Conservation (phyloP, 2,329 filamentous ascomycete species). For the Alternaria tenuissima region DNA sequence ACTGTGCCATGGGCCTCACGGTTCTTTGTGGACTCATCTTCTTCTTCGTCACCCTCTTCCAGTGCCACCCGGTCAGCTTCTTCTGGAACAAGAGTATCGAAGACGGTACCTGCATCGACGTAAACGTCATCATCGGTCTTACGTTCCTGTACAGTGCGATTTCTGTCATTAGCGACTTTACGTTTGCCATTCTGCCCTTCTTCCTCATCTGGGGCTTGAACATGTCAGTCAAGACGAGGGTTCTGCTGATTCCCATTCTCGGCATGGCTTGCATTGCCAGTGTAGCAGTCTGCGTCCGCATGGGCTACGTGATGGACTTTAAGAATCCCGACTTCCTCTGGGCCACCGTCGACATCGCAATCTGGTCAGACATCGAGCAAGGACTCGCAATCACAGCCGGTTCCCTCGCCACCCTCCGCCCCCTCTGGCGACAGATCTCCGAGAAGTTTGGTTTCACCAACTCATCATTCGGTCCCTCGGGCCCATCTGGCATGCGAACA, state of each 20-base stretch:
- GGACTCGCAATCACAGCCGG: conserved; percentile 50
- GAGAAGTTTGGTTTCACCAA: conserved; percentile 32
- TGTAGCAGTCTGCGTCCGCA: conserved; percentile 46
- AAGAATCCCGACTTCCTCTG: conserved; percentile 46
- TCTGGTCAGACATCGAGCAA: conserved; percentile 50
- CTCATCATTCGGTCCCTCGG: conserved; percentile 15
- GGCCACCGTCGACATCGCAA: conserved; percentile 48
- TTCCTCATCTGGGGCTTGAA: conserved; percentile 61
- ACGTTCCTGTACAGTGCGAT: conserved; percentile 59
- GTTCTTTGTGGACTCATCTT: conserved; percentile 51
- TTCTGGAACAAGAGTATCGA: conserved; percentile 58
- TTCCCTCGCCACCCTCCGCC: conserved; percentile 48
- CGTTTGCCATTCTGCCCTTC: conserved; percentile 60
- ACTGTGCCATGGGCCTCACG: conserved; percentile 45
- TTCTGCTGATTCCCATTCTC: conserved; percentile 58
- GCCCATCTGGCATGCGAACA: conserved; percentile 26
- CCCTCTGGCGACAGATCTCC: conserved; percentile 41
- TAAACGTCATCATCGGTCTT: conserved; percentile 52
- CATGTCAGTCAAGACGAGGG: conserved; percentile 58
- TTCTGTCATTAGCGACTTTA: conserved; percentile 58
- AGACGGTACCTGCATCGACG: conserved; percentile 53
- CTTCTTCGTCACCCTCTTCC: conserved; percentile 60
- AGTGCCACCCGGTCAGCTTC: conserved; percentile 59
- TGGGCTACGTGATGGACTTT: conserved; percentile 49
- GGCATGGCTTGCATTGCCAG: conserved; percentile 58